A percentile compares a stretch with the other conserved stretches of the same genome.
These are phyloP conservation scores for Margaritispora aquatica DNA, from an alignment of 495 filamentous ascomycete genomes.

Conservation along the genomic window DNA sequence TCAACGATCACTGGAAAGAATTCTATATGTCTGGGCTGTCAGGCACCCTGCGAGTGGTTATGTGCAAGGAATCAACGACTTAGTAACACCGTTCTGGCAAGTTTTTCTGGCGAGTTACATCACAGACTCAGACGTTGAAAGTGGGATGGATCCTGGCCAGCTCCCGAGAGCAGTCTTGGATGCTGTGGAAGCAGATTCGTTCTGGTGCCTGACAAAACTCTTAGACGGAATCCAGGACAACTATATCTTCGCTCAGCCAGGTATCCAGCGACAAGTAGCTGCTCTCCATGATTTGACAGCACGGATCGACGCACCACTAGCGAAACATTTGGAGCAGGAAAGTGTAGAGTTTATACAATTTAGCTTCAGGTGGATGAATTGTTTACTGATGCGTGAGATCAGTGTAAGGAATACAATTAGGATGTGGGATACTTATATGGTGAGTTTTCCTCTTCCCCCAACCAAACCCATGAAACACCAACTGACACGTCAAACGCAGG, in stretches of 20 bases:
- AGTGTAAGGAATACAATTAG: slow-evolving; percentile 91
- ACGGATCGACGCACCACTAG: slow-evolving; percentile 77
- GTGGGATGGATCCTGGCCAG: slow-evolving; percentile 93
- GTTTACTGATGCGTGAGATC: slow-evolving; percentile 93
- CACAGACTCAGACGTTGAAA: slow-evolving; percentile 84
- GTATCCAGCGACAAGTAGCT: slow-evolving; percentile 88
- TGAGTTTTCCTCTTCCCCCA: slow-evolving; percentile 34
- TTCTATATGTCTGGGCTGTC: slow-evolving; percentile 96
- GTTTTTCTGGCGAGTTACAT: slow-evolving; percentile 94
- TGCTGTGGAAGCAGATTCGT: slow-evolving; percentile 95
- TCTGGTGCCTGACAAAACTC: slow-evolving; percentile 96
- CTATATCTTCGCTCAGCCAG: slow-evolving; percentile 95
- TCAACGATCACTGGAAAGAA: slow-evolving; percentile 85
- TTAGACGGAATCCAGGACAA: slow-evolving; percentile 98
- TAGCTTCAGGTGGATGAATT: slow-evolving; percentile 99
- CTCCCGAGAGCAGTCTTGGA: slow-evolving; percentile 86
- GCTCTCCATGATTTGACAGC: slow-evolving; percentile 83
- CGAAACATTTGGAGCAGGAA: slow-evolving; percentile 82
- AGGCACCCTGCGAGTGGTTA: slow-evolving; percentile 95
- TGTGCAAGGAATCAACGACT: slow-evolving; percentile 97
- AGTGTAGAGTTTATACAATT: slow-evolving; percentile 98
- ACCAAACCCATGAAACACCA: background rate
- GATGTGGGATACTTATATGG: slow-evolving; percentile 99
- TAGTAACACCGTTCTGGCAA: slow-evolving; percentile 97
- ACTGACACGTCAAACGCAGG: slow-evolving; percentile 45